Base-by-base conservation (phyloP, 768 basidiomycete species). In the Panaeolus papilionaceus region DNA sequence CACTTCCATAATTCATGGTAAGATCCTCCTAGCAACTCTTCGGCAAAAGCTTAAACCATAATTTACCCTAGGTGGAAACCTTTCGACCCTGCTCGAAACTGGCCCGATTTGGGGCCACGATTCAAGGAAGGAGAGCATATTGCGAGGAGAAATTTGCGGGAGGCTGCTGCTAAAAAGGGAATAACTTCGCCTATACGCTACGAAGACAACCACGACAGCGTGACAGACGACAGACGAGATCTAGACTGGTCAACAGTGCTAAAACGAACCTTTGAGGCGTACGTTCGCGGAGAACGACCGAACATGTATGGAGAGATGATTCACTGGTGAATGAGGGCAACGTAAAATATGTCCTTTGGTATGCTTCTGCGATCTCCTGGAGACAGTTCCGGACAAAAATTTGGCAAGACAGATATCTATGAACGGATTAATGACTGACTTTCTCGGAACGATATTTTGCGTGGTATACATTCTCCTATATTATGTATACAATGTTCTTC, bases 1-100 rank as follows among this genome's bases (percentile, higher is more conserved):
- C 96, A 98, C 78, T 98, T 92, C 80, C 96, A 99, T 76, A 96
- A 96, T 76, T 93, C 88, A 79, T 96, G 95, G 95, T 93, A 65
- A 64, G 88, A 75, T 5, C 7, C 3, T 58, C 20, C 7, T 20
- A 64, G 7, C 23, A 39, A 45, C 63, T 63, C 62, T 49, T 64
- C 40, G 49, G 33, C 38, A 14, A 23, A 37, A 7, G 58, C 54
- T 44, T 44, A 47, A 51, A 9, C 14, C 39, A 63, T 62, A 38
- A 40, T 44, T 68, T 61, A 65, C 68, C 39, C 62, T 71, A 96
- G 96, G 96, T 98, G 97, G 97, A 90, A 92, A 70, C 93, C 96
- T 4, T 98, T 98, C 72, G 97, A 99, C 78, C 86, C 93, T 0
- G 79, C 88, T 8, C 90, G 96, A n/a, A 96, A 99, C 76, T 98